Base-by-base conservation (phyloP, 495 filamentous ascomycete genomes). In the Penicillium pulvis region DNA sequence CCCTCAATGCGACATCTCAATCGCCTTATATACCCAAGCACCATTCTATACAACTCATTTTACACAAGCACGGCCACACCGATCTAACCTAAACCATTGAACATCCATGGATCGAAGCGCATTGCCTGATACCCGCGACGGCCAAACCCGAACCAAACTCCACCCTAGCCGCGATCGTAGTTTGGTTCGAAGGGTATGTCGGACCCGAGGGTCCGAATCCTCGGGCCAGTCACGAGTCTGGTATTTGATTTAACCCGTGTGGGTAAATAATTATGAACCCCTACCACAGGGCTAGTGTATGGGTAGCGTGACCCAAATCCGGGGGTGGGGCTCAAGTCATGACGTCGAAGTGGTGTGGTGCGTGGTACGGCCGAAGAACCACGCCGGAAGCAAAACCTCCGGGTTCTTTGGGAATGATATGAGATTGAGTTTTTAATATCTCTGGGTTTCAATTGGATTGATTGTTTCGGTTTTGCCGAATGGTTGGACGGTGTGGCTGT, bases 121-220 rank as follows among this genome's bases (percentile, higher is more conserved):
- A 47, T 47, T 23, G 45, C 23, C 20, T 47, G 45, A 47, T 16
- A 47, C 45, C 45, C 45, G 43, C 17, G 14, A 47, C 45, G 45
- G 45, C 45, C 45, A 14, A 47, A 16, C 45, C 45, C 45, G 45
- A 47, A 20, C 45, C 45, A 47, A 47, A 47, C 3, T 28, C 23
- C 14, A 28, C 28, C 28, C 28, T 28, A 28, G 4, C 4, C 28
- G 28, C 28, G 28, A 28, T 16, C 12, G 23, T 23, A 45, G n/a
- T 23, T 47, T 47, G 45, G 23, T 16, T 26, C 10, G 43, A 46
- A n/a, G 43, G 23, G 20, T 10, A 11, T 42, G 23, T 46, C 43
- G 43, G 43, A 10, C 23, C 43, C 43, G 43, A 46, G 43, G n/a
- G 10, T 23, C 43, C 23, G 10, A 10, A 12, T 42, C 39, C 17